A percentile compares a stretch with the other conserved stretches of the same genome.
phyloP scores from a whole-genome alignment of 1,139 yeast species.

The Debaryomyces sp. region DNA sequence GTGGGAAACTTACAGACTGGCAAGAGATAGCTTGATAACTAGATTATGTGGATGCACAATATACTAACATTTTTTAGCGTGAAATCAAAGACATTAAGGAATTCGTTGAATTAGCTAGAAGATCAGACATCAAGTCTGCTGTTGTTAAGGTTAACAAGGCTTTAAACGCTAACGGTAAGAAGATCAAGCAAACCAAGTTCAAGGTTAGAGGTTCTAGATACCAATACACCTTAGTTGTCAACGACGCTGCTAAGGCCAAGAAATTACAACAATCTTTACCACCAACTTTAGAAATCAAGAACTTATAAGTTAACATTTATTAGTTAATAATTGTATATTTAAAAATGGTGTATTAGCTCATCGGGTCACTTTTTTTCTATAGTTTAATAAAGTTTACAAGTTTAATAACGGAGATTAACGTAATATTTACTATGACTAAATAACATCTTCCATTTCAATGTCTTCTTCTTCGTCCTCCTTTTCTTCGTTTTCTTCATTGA shows the following conservation, averaged over 20 bases:
- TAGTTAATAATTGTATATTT: slow-evolving; percentile 17
- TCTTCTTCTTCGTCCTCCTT: slow-evolving; percentile 52
- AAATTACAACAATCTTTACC: slow-evolving; percentile 98
- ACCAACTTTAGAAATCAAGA: slow-evolving; percentile 84
- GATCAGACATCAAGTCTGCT: slow-evolving; percentile 94
- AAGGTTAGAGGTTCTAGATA: slow-evolving; percentile 96
- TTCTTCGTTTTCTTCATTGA: slow-evolving; percentile 47
- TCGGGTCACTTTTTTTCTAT: slow-evolving; percentile 11
- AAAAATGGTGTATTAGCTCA: slow-evolving; percentile 11
- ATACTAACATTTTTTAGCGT: slow-evolving; percentile 36
- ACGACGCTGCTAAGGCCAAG: slow-evolving; percentile 97
- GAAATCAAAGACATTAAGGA: slow-evolving; percentile 97
- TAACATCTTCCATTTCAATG: slow-evolving; percentile 48
- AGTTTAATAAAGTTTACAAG: slow-evolving; percentile 10
- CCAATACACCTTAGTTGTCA: slow-evolving; percentile 94
- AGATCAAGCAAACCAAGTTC: slow-evolving; percentile 94
- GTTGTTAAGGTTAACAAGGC: slow-evolving; percentile 90
- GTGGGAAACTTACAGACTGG: background rate
- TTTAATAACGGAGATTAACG: background rate
- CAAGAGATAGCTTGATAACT: background rate
- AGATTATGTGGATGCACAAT: background rate
- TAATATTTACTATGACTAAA: slow-evolving; percentile 18
- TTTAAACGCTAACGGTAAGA: slow-evolving; percentile 82
- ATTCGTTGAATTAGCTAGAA: slow-evolving; percentile 97
- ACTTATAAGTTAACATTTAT: slow-evolving; percentile 45